These are phyloP conservation scores for Ophiostoma piceae DNA, from an alignment of 2,329 filamentous ascomycete species.

Conservation along the genomic window DNA sequence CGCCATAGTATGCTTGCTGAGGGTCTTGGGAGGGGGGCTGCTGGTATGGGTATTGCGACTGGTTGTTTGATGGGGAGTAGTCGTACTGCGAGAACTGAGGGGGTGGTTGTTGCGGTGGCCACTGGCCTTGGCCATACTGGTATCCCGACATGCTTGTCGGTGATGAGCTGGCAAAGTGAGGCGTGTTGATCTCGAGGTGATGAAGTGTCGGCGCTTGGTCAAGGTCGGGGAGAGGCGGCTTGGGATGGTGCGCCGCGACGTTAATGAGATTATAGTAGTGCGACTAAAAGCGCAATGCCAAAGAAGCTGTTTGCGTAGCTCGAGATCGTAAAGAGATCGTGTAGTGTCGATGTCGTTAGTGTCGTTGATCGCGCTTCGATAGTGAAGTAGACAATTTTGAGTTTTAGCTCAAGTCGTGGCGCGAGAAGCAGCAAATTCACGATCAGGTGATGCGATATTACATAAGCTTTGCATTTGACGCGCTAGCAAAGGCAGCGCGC, in stretches of 20 bases:
- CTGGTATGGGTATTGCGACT: constrained; percentile 16
- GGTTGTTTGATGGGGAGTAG: constrained; percentile 25
- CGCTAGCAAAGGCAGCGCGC: background rate
- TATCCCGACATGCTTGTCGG: constrained; percentile 38
- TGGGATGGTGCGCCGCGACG: background rate
- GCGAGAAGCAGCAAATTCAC: background rate
- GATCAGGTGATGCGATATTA: constrained; percentile 2
- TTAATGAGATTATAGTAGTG: background rate
- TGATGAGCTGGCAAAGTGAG: background rate
- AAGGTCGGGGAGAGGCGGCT: background rate
- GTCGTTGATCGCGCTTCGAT: background rate
- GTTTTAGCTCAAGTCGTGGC: background rate
- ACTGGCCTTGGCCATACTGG: constrained; percentile 35
- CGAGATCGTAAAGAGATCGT: background rate
- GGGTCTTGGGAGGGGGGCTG: background rate
- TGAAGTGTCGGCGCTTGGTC: background rate
- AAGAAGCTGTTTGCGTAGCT: background rate
- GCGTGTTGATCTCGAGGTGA: background rate
- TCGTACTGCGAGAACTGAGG: constrained; percentile 25
- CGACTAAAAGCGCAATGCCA: background rate
- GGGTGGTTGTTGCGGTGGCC: constrained; percentile 24
- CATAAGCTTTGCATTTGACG: background rate
- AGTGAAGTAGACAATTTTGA: background rate
- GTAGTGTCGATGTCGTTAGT: background rate
- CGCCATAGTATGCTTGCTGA: constrained; percentile 29